phyloP scores from a whole-genome alignment of 2,329 filamentous ascomycete genomes.

The Phialocephala subalpina region DNA sequence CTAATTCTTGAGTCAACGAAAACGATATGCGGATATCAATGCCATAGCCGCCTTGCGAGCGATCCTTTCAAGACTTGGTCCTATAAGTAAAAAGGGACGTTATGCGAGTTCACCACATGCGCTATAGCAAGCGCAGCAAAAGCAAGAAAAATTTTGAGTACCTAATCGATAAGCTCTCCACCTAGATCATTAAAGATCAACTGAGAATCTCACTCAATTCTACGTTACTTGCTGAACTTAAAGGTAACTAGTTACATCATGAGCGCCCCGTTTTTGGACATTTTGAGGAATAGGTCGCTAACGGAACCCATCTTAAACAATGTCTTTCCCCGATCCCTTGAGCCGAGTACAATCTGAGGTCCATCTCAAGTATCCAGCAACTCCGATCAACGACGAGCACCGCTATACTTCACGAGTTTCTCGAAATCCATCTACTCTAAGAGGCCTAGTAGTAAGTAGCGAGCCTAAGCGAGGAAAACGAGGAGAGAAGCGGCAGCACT shows the following conservation, averaged over 20 bases:
- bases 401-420: constrained; percentile 24
- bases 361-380: constrained; percentile 27
- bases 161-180: constrained; percentile 27
- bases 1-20: constrained; percentile 35
- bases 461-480: not conserved
- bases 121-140: constrained; percentile 26
- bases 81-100: constrained; percentile 27
- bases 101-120: constrained; percentile 32
- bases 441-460: not conserved
- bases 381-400: too few species aligned
- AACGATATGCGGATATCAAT: constrained; percentile 34
- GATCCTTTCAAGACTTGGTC: constrained; percentile 29
- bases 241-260: constrained; percentile 20
- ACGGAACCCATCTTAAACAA: constrained; percentile 31
- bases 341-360: constrained; percentile 30
- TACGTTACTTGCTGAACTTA: constrained; percentile 29
- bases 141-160: constrained; percentile 36
- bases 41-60: constrained; percentile 26
- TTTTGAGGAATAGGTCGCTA: constrained; percentile 31
- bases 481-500: constrained; percentile 21
- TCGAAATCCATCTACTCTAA: constrained; percentile 15
- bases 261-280: constrained; percentile 25
- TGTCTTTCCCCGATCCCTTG: constrained; percentile 29
- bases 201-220: constrained; percentile 35
- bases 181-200: constrained; percentile 35